These are phyloP conservation scores for Penicillium maclennaniae DNA, from an alignment of 495 filamentous ascomycete genomes.

Conservation along the genomic window DNA sequence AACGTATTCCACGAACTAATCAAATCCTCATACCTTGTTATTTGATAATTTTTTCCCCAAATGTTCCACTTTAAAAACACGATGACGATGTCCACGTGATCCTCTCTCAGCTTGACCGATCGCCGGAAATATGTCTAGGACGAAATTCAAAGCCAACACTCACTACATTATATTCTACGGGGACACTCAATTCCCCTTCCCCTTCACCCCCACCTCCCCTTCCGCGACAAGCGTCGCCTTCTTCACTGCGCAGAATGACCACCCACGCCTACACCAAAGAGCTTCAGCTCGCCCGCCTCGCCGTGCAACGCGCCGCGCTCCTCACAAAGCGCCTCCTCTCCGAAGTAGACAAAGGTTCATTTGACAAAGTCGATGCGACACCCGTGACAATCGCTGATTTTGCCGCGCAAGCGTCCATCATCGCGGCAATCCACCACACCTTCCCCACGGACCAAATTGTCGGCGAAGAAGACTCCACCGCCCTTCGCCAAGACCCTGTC, in stretches of 20 bases:
- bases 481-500: conserved; percentile 44
- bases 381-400: conserved; percentile 69
- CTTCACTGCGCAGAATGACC: conserved; percentile 1
- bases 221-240: not conserved
- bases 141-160: not conserved
- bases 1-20: too few species aligned
- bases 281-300: conserved; percentile 45
- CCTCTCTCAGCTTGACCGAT: too few species aligned
- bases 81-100: too few species aligned
- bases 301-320: conserved; percentile 52
- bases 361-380: conserved; percentile 57
- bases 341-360: conserved; percentile 41
- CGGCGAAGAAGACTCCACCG: conserved; percentile 57
- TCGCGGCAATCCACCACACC: conserved; percentile 46
- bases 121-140: not conserved
- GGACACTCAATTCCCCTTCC: not conserved
- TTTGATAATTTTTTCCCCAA: too few species aligned
- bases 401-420: conserved; percentile 61
- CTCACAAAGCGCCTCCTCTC: conserved; percentile 49
- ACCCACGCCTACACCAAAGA: conserved; percentile 41
- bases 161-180: not conserved
- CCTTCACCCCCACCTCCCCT: too few species aligned
- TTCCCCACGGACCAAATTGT: conserved; percentile 59
- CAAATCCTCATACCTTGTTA: too few species aligned
- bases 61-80: too few species aligned